These are phyloP conservation scores for Luzula sylvatica DNA, from an alignment of 176 grass and related monocot species.

Conservation along the genomic window DNA sequence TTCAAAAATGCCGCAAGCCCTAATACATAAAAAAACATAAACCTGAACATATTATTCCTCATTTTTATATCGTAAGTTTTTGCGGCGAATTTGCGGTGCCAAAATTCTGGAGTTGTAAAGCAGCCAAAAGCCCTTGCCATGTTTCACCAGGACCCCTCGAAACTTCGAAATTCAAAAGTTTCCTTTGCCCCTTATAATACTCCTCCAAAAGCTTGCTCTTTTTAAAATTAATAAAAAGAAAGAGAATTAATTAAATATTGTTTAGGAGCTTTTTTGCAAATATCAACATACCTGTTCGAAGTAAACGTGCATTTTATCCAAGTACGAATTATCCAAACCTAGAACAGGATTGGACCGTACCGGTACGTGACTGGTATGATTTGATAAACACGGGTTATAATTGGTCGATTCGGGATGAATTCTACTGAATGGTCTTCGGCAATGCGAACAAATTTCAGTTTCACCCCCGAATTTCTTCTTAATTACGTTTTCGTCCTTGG, in stretches of 20 bases:
- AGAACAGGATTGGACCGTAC: constrained; percentile 27
- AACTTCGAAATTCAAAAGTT: constrained; percentile 72
- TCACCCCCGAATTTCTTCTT: constrained; percentile 48
- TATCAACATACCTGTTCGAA: constrained; percentile 54
- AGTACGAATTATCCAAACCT: constrained; percentile 31
- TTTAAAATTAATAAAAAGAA: constrained; percentile 1
- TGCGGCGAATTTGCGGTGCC: constrained; percentile 41
- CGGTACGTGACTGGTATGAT: constrained; percentile 28
- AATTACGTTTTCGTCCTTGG: constrained; percentile 52
- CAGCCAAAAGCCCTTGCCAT: constrained; percentile 67
- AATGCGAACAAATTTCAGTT: constrained; percentile 61
- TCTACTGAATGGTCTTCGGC: constrained; percentile 53
- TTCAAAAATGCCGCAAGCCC: constrained; percentile 27
- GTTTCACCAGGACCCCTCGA: constrained; percentile 60
- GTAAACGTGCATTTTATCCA: constrained; percentile 55
- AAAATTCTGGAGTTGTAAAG: constrained; percentile 76
- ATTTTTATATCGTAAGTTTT: constrained; percentile 47
- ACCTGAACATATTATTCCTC: background rate
- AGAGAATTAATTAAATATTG: background rate
- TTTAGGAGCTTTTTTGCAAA: background rate
- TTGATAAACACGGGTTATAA: constrained; percentile 37
- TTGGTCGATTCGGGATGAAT: constrained; percentile 30
- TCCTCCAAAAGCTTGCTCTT: constrained; percentile 87
- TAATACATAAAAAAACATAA: constrained; percentile 31
- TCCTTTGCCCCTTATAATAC: constrained; percentile 68